Base-by-base conservation (phyloP, 2,329 filamentous ascomycete genomes). In the Diplodia corticola region DNA sequence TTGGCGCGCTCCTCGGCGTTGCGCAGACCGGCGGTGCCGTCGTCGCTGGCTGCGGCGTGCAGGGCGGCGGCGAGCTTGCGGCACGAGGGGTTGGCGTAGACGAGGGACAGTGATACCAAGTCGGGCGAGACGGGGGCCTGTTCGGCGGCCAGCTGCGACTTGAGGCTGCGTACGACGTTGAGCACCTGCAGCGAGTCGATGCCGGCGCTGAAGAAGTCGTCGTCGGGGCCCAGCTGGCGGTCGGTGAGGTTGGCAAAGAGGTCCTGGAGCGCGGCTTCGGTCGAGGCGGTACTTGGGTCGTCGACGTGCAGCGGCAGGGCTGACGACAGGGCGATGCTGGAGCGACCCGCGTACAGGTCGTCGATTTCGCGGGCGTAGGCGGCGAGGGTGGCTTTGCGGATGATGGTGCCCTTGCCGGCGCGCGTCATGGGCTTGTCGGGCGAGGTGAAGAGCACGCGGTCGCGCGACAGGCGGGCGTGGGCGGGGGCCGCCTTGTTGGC, bases 131-230 rank as follows among this genome's bases (percentile, higher is more conserved):
- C 4, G 26, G 26, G 5, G 17, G 51, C 51, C 15, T 55, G n/a
- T 12, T 55, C 51, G 24, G 13, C 15, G 28, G 24, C 20, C 17
- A 55, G 51, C 28, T 55, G 51, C 3, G 51, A 24, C 17, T 55
- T 55, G 13, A 55, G 33, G 20, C 20, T 15, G 10, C 51, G 22
- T 10, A 55, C 51, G 22, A 87, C 81, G 65, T 82, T 81, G 22
- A 87, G 85, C 1, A 85, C 83, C 68, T 87, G 84, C 30, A 89
- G 73, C 49, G 82, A 86, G 71, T 89, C 87, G 1, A 89, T 77
- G 0, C 87, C 86, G 0, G 81, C 75, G 0, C 80, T 75, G 70
- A 89, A 89, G 70, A 90, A 85, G 71, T 89, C 87, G 82, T 33
- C 69, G 26, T 59, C 54, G 5, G 17, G 12, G 7, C 10, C 51